phyloP scores from a whole-genome alignment of 257 asterid species.

The Solanum gandarillasii region DNA sequence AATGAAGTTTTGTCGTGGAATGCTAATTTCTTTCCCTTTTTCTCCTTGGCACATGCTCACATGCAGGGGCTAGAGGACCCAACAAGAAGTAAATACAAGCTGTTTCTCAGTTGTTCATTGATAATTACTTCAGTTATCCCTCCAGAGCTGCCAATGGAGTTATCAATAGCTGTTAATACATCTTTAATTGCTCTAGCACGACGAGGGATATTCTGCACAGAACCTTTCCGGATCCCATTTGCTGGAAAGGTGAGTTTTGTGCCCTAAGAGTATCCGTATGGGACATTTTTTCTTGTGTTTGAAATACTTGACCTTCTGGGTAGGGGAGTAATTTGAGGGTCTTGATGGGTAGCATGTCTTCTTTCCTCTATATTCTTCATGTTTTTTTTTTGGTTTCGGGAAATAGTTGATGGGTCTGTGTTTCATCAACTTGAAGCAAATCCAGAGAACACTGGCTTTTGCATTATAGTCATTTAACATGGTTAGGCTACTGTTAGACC shows the following conservation, averaged over 20 bases:
- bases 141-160: constrained; percentile 98
- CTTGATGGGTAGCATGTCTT: neutral
- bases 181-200: constrained; percentile 94
- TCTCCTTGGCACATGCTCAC: constrained; percentile 7
- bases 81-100: constrained; percentile 95
- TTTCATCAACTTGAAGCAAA: neutral
- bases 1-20: neutral
- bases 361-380: neutral
- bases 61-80: constrained; percentile 98
- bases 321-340: neutral
- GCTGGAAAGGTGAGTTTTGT: constrained; percentile 73
- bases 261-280: neutral
- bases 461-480: neutral
- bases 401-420: neutral
- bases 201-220: constrained; percentile 93
- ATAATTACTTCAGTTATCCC: constrained; percentile 97
- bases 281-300: neutral
- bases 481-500: neutral
- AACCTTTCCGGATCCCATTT: constrained; percentile 95
- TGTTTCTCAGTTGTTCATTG: constrained; percentile 85
- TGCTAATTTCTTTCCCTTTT: neutral
- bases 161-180: constrained; percentile 96
- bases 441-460: neutral
- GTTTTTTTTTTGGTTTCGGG: neutral
- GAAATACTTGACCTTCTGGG: neutral